Conservation (phyloP, 2,329 filamentous ascomycete species). For the Phyllachora maydis region DNA sequence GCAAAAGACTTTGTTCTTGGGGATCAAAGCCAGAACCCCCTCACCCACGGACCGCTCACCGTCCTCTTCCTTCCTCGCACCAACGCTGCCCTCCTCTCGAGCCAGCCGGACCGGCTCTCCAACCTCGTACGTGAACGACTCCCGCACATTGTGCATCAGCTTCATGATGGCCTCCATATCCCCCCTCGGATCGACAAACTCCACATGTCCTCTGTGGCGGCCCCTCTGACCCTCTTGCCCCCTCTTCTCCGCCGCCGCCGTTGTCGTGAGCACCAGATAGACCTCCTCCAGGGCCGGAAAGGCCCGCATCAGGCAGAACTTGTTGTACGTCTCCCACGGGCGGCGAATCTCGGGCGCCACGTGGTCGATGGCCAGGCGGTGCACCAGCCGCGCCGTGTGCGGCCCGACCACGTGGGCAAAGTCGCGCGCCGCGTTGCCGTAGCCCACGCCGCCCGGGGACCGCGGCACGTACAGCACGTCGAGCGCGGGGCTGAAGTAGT, state of each 20-base stretch:
- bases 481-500: slow-evolving; percentile 17
- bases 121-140: slow-evolving; percentile 6
- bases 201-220: too few relatives aligned
- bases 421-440: slow-evolving; percentile 18
- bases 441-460: slow-evolving; percentile 16
- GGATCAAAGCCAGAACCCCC: background rate
- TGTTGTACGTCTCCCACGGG: slow-evolving; percentile 29
- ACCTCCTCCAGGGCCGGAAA: slow-evolving; percentile 17
- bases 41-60: background rate
- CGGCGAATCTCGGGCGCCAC: slow-evolving; percentile 19
- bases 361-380: slow-evolving; percentile 22
- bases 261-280: slow-evolving; percentile 12
- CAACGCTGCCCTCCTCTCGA: background rate
- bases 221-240: slow-evolving; percentile 5
- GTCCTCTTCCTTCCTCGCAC: background rate
- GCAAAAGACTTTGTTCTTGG: slow-evolving; percentile 1
- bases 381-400: slow-evolving; percentile 12
- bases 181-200: slow-evolving; percentile 11
- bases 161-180: slow-evolving; percentile 4
- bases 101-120: slow-evolving; percentile 1
- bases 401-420: slow-evolving; percentile 16
- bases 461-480: slow-evolving; percentile 15
- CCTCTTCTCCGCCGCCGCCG: slow-evolving; percentile 7
- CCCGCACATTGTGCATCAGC: slow-evolving; percentile 7
- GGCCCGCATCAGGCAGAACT: slow-evolving; percentile 20